Evolutionary conservation across 257 asterid genomes (phyloP).

Genomic region (Oldenlandia corymbosa): DNA sequence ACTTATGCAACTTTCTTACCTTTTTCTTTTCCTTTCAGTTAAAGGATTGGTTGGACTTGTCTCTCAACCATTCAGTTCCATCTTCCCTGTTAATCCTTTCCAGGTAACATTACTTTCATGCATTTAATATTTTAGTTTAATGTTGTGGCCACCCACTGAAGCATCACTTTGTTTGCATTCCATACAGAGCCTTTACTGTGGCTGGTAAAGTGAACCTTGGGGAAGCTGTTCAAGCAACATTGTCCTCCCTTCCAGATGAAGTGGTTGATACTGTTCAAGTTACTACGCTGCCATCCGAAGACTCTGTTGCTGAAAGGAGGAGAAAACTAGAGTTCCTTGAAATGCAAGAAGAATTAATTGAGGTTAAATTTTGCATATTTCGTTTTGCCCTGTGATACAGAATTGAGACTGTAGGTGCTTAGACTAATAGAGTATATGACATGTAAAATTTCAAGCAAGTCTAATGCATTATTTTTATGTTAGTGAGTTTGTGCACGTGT

Average conservation of each 20-base stretch:
- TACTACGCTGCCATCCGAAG: slow-evolving; percentile 80
- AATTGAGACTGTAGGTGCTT: not conserved
- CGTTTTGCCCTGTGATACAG: not conserved
- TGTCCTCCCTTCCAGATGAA: slow-evolving; percentile 92
- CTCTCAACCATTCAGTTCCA: slow-evolving; percentile 83
- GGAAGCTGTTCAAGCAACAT: slow-evolving; percentile 85
- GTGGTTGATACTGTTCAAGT: slow-evolving; percentile 84
- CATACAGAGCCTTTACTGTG: slow-evolving; percentile 66
- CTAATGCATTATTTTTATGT: not conserved
- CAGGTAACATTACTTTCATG: slow-evolving; percentile 37
- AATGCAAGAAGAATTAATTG: slow-evolving; percentile 91
- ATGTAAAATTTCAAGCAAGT: not conserved
- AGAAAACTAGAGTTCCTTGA: slow-evolving; percentile 82
- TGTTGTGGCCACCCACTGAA: slow-evolving; percentile 12
- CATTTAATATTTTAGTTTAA: not conserved
- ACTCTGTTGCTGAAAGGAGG: slow-evolving; percentile 80
- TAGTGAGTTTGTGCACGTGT: too few relatives aligned
- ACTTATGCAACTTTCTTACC: not conserved
- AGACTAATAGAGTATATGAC: not conserved
- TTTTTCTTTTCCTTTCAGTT: slow-evolving; percentile 51
- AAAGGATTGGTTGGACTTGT: slow-evolving; percentile 87
- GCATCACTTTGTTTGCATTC: slow-evolving; percentile 17
- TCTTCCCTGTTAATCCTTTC: slow-evolving; percentile 88
- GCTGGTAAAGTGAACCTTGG: slow-evolving; percentile 71
- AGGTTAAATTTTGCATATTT: slow-evolving; percentile 38